Conservation (phyloP, 1,284 basidiomycete species). For the Marasmius fiardii region DNA sequence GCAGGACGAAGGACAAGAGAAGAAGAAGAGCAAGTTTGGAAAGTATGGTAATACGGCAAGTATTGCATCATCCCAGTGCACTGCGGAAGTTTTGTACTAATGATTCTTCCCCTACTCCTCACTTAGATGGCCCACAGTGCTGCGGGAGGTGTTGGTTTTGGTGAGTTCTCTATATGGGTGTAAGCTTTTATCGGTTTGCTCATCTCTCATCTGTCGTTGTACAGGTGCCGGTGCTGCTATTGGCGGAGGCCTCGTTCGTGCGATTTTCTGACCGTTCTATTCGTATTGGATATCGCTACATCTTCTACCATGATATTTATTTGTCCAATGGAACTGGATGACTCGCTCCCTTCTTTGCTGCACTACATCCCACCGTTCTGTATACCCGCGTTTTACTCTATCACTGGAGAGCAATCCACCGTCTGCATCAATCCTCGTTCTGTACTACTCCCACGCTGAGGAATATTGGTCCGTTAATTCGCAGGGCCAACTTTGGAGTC, state of each 20-base stretch:
- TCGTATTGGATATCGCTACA: neutral
- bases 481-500: too few species aligned
- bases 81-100: conserved; percentile 6
- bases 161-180: conserved; percentile 27
- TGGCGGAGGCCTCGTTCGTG: conserved; percentile 40
- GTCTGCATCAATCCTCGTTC: too few species aligned
- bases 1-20: conserved; percentile 31
- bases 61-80: conserved; percentile 5
- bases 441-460: too few species aligned
- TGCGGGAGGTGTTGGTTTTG: conserved; percentile 70
- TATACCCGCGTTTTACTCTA: neutral
- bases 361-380: neutral
- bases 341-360: neutral
- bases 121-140: conserved; percentile 61
- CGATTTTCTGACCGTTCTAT: conserved; percentile 37
- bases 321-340: neutral
- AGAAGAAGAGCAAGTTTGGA: conserved; percentile 57
- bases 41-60: conserved; percentile 55
- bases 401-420: neutral
- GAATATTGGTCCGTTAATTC: too few species aligned
- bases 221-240: conserved; percentile 41
- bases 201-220: neutral
- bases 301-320: neutral
- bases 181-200: conserved; percentile 16
- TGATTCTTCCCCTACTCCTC: conserved; percentile 8